These are phyloP conservation scores for Gossypium lobatum DNA, from an alignment of 441 rosid species.

Conservation along the genomic window DNA sequence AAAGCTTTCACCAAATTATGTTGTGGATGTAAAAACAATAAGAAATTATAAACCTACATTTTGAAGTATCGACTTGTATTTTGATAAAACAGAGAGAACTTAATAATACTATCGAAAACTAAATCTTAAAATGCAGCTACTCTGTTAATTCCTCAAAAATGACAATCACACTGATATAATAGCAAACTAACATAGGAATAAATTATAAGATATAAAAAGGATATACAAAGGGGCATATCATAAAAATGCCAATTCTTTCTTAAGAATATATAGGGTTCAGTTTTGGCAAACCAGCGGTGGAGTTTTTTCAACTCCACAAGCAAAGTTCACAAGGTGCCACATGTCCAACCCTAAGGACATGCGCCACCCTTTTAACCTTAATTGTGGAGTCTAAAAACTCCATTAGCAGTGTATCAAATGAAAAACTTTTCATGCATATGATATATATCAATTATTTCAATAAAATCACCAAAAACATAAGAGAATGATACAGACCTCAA, in stretches of 20 bases:
- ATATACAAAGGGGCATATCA: background rate
- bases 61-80: background rate
- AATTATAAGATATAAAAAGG: background rate
- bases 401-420: too few relatives aligned
- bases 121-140: background rate
- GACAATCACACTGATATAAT: background rate
- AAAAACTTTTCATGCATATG: too few relatives aligned
- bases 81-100: background rate
- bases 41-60: background rate
- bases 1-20: background rate
- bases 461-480: background rate
- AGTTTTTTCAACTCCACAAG: too few relatives aligned
- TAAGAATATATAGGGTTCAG: background rate
- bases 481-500: slow-evolving; percentile 55
- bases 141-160: background rate
- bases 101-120: background rate
- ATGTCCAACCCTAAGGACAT: too few relatives aligned
- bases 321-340: too few relatives aligned
- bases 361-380: too few relatives aligned
- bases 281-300: too few relatives aligned
- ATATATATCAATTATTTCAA: background rate
- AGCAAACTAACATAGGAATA: background rate
- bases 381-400: too few relatives aligned
- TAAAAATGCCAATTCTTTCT: background rate
- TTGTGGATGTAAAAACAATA: background rate